These are phyloP conservation scores for Pseudogymnoascus sp. DNA, from an alignment of 2,329 filamentous ascomycete genomes.

Conservation along the genomic window DNA sequence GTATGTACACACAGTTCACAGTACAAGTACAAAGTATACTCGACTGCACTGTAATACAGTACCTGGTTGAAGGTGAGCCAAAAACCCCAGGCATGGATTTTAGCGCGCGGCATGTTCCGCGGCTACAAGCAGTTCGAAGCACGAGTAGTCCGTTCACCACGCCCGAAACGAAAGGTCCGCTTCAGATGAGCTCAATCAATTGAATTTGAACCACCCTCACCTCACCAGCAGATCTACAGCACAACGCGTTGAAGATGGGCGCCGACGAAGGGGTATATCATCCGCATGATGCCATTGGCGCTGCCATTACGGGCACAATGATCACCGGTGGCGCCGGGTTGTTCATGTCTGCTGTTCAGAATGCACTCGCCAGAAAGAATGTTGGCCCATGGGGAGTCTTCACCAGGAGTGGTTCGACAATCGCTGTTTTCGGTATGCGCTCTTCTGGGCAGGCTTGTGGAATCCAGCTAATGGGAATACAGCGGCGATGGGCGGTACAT, in stretches of 20 bases:
- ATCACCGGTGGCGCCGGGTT: slow-evolving; percentile 62
- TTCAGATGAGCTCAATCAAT: slow-evolving; percentile 6
- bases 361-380: slow-evolving; percentile 77
- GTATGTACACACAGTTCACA: background rate
- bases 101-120: slow-evolving; percentile 7
- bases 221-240: slow-evolving; percentile 1
- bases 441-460: slow-evolving; percentile 9
- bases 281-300: slow-evolving; percentile 66
- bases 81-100: background rate
- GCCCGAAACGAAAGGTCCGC: background rate
- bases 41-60: background rate
- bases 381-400: slow-evolving; percentile 75
- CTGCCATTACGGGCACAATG: slow-evolving; percentile 56
- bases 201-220: background rate
- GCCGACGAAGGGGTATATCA: slow-evolving; percentile 52
- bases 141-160: background rate
- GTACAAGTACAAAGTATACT: background rate
- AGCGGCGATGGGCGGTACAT: slow-evolving; percentile 63
- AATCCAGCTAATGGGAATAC: slow-evolving; percentile 13
- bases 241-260: slow-evolving; percentile 34
- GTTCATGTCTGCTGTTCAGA: slow-evolving; percentile 72
- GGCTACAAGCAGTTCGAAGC: background rate
- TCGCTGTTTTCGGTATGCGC: slow-evolving; percentile 56
- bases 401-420: slow-evolving; percentile 67
- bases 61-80: background rate